Percentiles rank a stretch among this genome's conserved stretches.
Conservation (phyloP, 352 stramenopile genomes). For the Globisporangium okanoganense region DNA sequence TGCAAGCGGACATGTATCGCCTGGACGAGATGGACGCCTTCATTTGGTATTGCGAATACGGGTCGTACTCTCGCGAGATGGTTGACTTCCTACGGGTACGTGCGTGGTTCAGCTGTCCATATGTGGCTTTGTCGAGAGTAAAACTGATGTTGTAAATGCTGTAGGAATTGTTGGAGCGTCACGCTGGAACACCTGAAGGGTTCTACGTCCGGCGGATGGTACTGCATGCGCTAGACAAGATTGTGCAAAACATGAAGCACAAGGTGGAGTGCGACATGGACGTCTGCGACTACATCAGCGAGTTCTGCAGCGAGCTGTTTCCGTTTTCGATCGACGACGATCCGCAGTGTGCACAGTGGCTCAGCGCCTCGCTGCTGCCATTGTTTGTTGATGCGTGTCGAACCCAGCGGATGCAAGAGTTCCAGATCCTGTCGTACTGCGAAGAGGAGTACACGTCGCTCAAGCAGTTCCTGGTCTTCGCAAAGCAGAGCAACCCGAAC, state of each 20-base stretch:
- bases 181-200: conserved; percentile 18
- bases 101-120: background rate
- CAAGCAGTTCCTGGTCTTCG: conserved; percentile 62
- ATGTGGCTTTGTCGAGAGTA: background rate
- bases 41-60: conserved; percentile 60
- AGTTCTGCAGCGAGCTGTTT: conserved; percentile 63
- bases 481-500: conserved; percentile 54
- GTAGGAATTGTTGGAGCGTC: conserved; percentile 31
- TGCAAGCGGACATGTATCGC: conserved; percentile 53
- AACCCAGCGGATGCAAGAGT: conserved; percentile 50
- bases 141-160: background rate
- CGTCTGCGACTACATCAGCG: conserved; percentile 60
- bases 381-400: conserved; percentile 69
- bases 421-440: conserved; percentile 54
- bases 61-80: conserved; percentile 31
- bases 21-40: conserved; percentile 58
- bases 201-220: conserved; percentile 72
- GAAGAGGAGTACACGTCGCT: conserved; percentile 71
- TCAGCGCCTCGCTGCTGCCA: conserved; percentile 57
- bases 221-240: conserved; percentile 67
- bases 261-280: conserved; percentile 57
- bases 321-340: conserved; percentile 64
- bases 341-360: conserved; percentile 68
- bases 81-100: conserved; percentile 48
- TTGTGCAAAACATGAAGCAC: conserved; percentile 76